Evolutionary conservation across 139 green algal genomes (phyloP).

Genomic region (Chlamydomonas sp.): DNA sequence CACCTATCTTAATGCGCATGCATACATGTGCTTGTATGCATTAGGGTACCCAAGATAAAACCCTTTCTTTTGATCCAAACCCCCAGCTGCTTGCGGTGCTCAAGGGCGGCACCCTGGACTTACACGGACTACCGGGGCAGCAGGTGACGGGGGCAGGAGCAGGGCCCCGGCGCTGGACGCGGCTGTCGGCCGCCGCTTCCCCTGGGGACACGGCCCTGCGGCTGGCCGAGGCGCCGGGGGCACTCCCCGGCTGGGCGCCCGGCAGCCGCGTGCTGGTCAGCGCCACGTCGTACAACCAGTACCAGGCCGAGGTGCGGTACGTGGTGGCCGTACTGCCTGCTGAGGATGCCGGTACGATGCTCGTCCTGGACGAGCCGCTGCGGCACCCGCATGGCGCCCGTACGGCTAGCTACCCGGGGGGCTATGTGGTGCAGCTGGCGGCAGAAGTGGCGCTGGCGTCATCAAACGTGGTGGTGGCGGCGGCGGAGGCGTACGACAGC

Average conservation of each 20-base stretch:
- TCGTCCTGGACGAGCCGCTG: constrained; percentile 47
- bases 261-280: constrained; percentile 50
- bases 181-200: constrained; percentile 8
- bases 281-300: constrained; percentile 55
- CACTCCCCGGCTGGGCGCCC: constrained; percentile 24
- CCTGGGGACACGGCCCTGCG: constrained; percentile 34
- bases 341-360: neutral
- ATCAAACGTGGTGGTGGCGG: constrained; percentile 52
- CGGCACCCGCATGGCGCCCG: constrained; percentile 23
- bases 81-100: constrained; percentile 10
- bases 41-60: no score
- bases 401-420: neutral
- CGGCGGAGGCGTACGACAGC: neutral
- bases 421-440: neutral
- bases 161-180: constrained; percentile 50
- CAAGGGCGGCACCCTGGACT: neutral
- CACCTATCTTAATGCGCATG: no score
- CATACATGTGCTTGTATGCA: no score
- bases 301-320: constrained; percentile 44
- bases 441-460: constrained; percentile 44
- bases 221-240: neutral
- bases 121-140: neutral
- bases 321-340: constrained; percentile 38
- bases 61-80: neutral
- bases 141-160: neutral